A percentile compares a stretch with the other conserved stretches of the same genome.
Evolutionary conservation across 2,329 filamentous ascomycete species (phyloP).

Genomic region (Metarhizium robertsii): DNA sequence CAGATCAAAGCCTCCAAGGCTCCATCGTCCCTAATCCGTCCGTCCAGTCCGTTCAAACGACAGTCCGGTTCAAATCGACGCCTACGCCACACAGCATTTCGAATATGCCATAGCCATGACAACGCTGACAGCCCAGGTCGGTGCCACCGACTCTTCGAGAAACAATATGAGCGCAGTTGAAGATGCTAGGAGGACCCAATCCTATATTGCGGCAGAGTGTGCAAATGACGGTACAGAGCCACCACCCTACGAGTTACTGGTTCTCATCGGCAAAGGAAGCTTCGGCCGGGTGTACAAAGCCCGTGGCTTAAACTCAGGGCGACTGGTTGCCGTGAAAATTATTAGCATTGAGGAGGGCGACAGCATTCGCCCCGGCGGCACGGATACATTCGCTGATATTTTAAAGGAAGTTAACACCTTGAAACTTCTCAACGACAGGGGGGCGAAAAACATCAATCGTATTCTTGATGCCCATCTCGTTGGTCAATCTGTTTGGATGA

Average conservation of each 20-base stretch:
- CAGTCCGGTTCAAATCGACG: neutral
- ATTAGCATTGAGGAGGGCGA: slow-evolving; percentile 69
- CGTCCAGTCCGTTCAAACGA: neutral
- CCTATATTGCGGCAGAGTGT: slow-evolving; percentile 50
- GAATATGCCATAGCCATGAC: neutral
- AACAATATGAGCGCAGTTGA: slow-evolving; percentile 49
- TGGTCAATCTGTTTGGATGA: slow-evolving; percentile 74
- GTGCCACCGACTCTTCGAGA: slow-evolving; percentile 19
- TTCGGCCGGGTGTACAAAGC: slow-evolving; percentile 69
- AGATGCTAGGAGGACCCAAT: slow-evolving; percentile 61
- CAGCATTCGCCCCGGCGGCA: slow-evolving; percentile 49
- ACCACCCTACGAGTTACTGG: slow-evolving; percentile 56
- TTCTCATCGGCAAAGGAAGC: slow-evolving; percentile 64
- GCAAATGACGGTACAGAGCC: slow-evolving; percentile 46
- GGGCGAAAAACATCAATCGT: slow-evolving; percentile 68
- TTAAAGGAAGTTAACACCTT: slow-evolving; percentile 55
- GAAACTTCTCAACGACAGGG: slow-evolving; percentile 61
- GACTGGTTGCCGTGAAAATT: slow-evolving; percentile 62
- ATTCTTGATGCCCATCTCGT: slow-evolving; percentile 70
- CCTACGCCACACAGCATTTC: neutral
- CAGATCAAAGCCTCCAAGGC: no score
- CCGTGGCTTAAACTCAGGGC: slow-evolving; percentile 26
- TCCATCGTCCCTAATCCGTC: no score
- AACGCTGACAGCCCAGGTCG: neutral
- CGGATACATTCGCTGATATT: slow-evolving; percentile 54